These are phyloP conservation scores for Pseudopyrenochaeta lycopersici DNA, from an alignment of 2,329 filamentous ascomycete species.

Conservation along the genomic window DNA sequence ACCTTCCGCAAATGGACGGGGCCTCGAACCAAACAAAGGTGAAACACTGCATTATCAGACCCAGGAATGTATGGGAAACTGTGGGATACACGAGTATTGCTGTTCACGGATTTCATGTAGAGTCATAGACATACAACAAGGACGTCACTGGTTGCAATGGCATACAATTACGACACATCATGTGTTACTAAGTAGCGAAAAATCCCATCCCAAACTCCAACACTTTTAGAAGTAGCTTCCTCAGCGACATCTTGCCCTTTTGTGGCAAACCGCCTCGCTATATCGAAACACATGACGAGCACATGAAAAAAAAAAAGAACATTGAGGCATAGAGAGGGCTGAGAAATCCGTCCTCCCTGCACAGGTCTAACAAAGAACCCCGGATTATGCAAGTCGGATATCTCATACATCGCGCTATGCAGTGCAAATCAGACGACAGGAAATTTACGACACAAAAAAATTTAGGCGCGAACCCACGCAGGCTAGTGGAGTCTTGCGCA, in stretches of 20 bases:
- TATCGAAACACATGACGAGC: conserved; percentile 25
- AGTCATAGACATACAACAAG: no score
- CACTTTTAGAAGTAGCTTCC: conserved; percentile 50
- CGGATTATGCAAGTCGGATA: conserved; percentile 54
- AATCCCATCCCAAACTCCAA: conserved; percentile 30
- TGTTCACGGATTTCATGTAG: no score
- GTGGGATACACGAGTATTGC: no score
- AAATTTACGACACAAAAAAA: conserved; percentile 24
- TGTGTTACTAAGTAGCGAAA: background rate
- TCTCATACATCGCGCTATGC: conserved; percentile 49
- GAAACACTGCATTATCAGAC: no score
- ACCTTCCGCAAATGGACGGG: background rate
- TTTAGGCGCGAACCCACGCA: conserved; percentile 25
- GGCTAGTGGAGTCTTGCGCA: conserved; percentile 31
- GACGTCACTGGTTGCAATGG: no score
- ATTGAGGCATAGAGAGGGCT: conserved; percentile 18
- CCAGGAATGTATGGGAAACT: no score
- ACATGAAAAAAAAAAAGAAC: conserved; percentile 18
- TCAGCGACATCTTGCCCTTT: conserved; percentile 34
- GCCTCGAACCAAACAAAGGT: no score
- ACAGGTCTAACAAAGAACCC: conserved; percentile 35
- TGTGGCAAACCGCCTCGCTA: conserved; percentile 45
- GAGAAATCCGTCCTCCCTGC: conserved; percentile 55
- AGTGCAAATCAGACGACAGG: conserved; percentile 31
- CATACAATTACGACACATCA: background rate